Evolutionary conservation across 2,329 filamentous ascomycete genomes (phyloP).

Genomic region (Colletotrichum phormii): DNA sequence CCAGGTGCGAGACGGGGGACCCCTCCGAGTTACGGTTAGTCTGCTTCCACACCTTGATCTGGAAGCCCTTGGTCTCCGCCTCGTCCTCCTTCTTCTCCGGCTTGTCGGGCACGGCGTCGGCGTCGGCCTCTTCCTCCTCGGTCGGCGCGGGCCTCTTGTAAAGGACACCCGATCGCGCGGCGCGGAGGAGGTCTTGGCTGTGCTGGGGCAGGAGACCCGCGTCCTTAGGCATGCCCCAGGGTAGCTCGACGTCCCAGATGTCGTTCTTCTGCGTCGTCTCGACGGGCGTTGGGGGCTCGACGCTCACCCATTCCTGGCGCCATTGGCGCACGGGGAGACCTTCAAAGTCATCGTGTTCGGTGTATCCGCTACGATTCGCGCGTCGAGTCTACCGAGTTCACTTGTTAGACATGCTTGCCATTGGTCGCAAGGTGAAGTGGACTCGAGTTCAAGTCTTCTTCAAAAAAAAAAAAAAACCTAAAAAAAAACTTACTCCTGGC

Average conservation of each 20-base stretch:
- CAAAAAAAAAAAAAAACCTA: too few species aligned
- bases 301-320: slow-evolving; percentile 76
- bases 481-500: slow-evolving; percentile 51
- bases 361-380: slow-evolving; percentile 66
- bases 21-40: slow-evolving; percentile 69
- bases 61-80: slow-evolving; percentile 63
- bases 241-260: slow-evolving; percentile 80
- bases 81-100: slow-evolving; percentile 74
- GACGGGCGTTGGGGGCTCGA: slow-evolving; percentile 73
- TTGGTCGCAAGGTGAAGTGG: slow-evolving; percentile 18
- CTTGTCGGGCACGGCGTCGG: slow-evolving; percentile 62
- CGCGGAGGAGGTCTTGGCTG: slow-evolving; percentile 84
- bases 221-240: slow-evolving; percentile 86
- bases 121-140: slow-evolving; percentile 70
- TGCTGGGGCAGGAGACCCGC: slow-evolving; percentile 80
- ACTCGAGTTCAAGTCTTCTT: background rate
- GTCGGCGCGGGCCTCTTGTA: slow-evolving; percentile 77
- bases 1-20: slow-evolving; percentile 64
- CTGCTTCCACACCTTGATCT: slow-evolving; percentile 71
- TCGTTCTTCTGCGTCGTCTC: slow-evolving; percentile 74
- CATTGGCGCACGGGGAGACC: slow-evolving; percentile 91
- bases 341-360: slow-evolving; percentile 73
- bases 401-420: slow-evolving; percentile 43
- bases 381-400: slow-evolving; percentile 61
- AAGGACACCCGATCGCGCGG: slow-evolving; percentile 80